These are phyloP conservation scores for Immersiporthe knoxdaviesiana DNA, from an alignment of 2,329 filamentous ascomycete species.

Conservation along the genomic window DNA sequence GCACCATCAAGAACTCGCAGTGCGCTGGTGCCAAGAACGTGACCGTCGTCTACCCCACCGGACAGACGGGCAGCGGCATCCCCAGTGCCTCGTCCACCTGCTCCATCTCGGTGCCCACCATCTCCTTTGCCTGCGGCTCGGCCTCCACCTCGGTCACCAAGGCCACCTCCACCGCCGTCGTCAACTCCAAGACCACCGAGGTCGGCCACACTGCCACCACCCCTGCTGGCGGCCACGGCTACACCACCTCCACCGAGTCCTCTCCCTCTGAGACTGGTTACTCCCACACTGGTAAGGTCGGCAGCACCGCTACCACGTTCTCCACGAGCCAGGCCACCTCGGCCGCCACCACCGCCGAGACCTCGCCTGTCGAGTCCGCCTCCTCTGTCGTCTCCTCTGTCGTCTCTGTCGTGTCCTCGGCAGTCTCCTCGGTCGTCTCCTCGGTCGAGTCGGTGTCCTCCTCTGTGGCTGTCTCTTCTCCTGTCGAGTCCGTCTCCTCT, in stretches of 20 bases:
- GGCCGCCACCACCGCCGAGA: constrained; percentile 22
- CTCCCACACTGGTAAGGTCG: constrained; percentile 5
- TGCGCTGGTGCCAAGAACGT: constrained; percentile 90
- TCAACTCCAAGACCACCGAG: constrained; percentile 31
- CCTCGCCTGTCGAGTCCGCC: constrained; percentile 16
- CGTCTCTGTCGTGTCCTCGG: constrained; percentile 24
- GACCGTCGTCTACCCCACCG: constrained; percentile 66
- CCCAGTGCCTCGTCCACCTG: constrained; percentile 52
- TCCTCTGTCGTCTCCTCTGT: constrained; percentile 27
- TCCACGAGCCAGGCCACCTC: constrained; percentile 22
- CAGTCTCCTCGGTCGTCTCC: constrained; percentile 8
- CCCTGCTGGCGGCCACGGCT: background rate
- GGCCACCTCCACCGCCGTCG: constrained; percentile 31
- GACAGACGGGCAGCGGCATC: constrained; percentile 58
- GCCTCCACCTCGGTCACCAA: constrained; percentile 35
- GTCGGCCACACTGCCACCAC: background rate
- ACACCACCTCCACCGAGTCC: constrained; percentile 10
- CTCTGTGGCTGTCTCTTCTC: background rate
- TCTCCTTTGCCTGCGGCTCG: constrained; percentile 73
- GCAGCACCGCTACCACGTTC: constrained; percentile 23
- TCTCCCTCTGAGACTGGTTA: constrained; percentile 1
- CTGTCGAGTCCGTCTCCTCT: constrained; percentile 20
- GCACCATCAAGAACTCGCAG: constrained; percentile 78
- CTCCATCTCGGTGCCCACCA: constrained; percentile 72
- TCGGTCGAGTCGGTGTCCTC: constrained; percentile 25